Evolutionary conservation across 345 rosid species (phyloP), one percentile per base, ranked within the genome.

Genomic region (Atalantia buxifolia): DNA sequence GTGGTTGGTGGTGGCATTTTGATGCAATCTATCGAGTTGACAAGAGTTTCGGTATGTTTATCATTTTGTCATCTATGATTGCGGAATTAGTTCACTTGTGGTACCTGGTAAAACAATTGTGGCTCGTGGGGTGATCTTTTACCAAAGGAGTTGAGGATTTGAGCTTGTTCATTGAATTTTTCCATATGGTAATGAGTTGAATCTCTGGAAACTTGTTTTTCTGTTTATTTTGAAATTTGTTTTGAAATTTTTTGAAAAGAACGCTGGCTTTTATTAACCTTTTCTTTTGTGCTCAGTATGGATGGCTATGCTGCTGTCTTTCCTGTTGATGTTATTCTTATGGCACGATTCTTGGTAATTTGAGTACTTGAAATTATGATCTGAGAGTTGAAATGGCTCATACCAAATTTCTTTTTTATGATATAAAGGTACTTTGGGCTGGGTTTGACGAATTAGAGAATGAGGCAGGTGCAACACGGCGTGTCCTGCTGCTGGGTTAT

Each of bases 401-500:
- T 22, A 45, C 70, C 71, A 28, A 33, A n/a, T 42, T 67, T 18
- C 56, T 28, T 13, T 76, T 79, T 57, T 76, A 35, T 76, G 73
- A 67, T 80, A 36, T 70, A 70, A 84, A 96, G 99, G 94, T 96
- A 61, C 80, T 82, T 18, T 94, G 99, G 99, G 95, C 99, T 73
- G 98, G 97, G 72, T 96, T 94, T 89, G 98, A 96, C 92, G 90
- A 88, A 76, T 84, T 96, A 79, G 92, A 93, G 83, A 82, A 85
- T 76, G 90, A 87, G 53, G 86, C 75, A 69, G 87, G 77, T 74
- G 77, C 71, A 71, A 72, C 78, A 80, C 87, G 94, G 71, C 90
- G 76, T 80, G 91, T 92, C 79, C 95, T 96, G 22, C 86, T 96
- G 55, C 88, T 96, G 7, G 97, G 94, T 0, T 94, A 90, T 86